phyloP scores from a whole-genome alignment of 345 rosid genomes.

The Firmiana major region DNA sequence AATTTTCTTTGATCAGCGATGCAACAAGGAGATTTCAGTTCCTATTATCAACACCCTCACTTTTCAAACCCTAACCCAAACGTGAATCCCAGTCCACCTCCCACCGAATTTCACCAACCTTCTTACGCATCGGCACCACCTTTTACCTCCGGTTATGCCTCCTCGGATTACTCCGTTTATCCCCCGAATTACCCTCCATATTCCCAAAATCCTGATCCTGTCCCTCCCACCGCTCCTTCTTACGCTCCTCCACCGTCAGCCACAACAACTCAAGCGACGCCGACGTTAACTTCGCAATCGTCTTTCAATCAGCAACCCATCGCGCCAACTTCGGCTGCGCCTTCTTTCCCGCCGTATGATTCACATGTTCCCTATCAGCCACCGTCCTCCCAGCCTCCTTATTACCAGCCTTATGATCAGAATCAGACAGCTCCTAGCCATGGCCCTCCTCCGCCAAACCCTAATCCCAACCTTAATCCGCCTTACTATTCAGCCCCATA shows the following conservation, averaged over 20 bases:
- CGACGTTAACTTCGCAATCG: slow-evolving; percentile 25
- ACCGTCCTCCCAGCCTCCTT: slow-evolving; percentile 41
- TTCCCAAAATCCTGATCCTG: slow-evolving; percentile 53
- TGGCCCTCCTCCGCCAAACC: slow-evolving; percentile 38
- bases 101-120: slow-evolving; percentile 42
- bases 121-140: slow-evolving; percentile 91
- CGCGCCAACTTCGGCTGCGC: slow-evolving; percentile 28
- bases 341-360: slow-evolving; percentile 61
- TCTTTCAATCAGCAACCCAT: slow-evolving; percentile 30
- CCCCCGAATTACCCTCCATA: slow-evolving; percentile 49
- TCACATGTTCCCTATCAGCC: slow-evolving; percentile 57
- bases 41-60: slow-evolving; percentile 53
- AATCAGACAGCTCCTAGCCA: slow-evolving; percentile 47
- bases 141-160: slow-evolving; percentile 40
- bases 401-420: slow-evolving; percentile 60
- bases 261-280: slow-evolving; percentile 18
- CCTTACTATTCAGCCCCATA: slow-evolving; percentile 43
- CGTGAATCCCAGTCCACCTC: slow-evolving; percentile 23
- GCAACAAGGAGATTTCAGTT: slow-evolving; percentile 80
- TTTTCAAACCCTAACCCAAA: slow-evolving; percentile 42
- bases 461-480: slow-evolving; percentile 30
- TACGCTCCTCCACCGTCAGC: slow-evolving; percentile 40
- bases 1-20: slow-evolving; percentile 27
- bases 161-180: slow-evolving; percentile 54
- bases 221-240: slow-evolving; percentile 71